phyloP scores from a whole-genome alignment of 768 basidiomycete species.

The Suillus discolor region DNA sequence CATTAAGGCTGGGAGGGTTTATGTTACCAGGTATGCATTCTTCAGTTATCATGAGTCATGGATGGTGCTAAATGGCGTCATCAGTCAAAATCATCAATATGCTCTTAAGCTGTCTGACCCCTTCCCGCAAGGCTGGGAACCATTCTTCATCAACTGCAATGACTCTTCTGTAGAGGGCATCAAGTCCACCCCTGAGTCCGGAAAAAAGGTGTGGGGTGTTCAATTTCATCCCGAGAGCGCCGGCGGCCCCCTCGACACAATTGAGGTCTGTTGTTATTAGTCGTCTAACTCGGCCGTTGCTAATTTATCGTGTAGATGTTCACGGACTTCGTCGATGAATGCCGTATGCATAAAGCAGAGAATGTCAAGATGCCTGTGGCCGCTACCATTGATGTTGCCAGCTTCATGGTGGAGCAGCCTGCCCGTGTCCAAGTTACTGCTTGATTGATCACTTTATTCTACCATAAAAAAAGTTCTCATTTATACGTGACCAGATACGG shows the following conservation, averaged over 20 bases:
- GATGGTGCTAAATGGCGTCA: not conserved
- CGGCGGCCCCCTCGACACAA: slow-evolving; percentile 97
- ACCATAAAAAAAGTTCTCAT: not conserved
- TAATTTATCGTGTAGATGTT: slow-evolving; percentile 75
- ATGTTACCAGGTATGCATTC: slow-evolving; percentile 79
- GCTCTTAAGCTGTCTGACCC: slow-evolving; percentile 93
- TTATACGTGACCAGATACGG: not conserved
- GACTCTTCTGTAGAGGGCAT: slow-evolving; percentile 99
- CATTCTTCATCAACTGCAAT: slow-evolving; percentile 99
- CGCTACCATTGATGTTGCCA: slow-evolving; percentile 16
- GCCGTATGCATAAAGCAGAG: slow-evolving; percentile 57
- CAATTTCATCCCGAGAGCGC: slow-evolving; percentile 99
- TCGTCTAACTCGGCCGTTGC: too few relatives aligned
- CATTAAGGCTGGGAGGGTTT: slow-evolving; percentile 94
- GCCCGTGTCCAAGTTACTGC: slow-evolving; percentile 34
- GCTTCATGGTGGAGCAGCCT: slow-evolving; percentile 23
- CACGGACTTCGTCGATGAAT: slow-evolving; percentile 86
- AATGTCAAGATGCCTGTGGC: slow-evolving; percentile 23
- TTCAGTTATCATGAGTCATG: not conserved
- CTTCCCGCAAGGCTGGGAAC: slow-evolving; percentile 97
- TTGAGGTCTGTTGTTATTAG: slow-evolving; percentile 63
- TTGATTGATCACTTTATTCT: slow-evolving; percentile 8
- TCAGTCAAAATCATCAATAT: slow-evolving; percentile 96
- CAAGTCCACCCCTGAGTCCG: slow-evolving; percentile 88
- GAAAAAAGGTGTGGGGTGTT: slow-evolving; percentile 94